phyloP scores from a whole-genome alignment of 192 early-diverging fungal genomes.

The Coemansia sp. region DNA sequence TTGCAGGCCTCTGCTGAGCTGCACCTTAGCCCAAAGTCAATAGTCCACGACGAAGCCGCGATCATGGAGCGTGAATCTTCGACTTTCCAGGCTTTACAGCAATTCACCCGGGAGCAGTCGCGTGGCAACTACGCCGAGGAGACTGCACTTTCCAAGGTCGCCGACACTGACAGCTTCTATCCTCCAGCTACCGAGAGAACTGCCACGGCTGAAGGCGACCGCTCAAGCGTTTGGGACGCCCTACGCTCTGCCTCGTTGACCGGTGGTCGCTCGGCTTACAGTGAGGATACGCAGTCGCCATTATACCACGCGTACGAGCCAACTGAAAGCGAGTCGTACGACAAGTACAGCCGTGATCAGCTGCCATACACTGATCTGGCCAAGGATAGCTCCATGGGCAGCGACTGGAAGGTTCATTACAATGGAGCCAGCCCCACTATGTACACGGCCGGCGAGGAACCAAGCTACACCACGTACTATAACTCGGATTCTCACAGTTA shows the following conservation, averaged over 20 bases:
- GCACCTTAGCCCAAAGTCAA: slow-evolving; percentile 20
- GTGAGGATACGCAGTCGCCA: slow-evolving; percentile 15
- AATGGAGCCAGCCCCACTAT: slow-evolving; percentile 29
- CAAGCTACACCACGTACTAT: slow-evolving; percentile 13
- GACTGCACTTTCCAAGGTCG: slow-evolving; percentile 2
- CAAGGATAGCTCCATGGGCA: slow-evolving; percentile 13
- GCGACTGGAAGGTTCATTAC: slow-evolving; percentile 33
- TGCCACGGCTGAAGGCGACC: neutral
- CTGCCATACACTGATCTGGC: slow-evolving; percentile 10
- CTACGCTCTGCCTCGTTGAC: slow-evolving; percentile 16
- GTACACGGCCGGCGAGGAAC: slow-evolving; percentile 24
- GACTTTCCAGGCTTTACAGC: slow-evolving; percentile 7
- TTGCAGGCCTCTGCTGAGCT: slow-evolving; percentile 43
- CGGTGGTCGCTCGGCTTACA: slow-evolving; percentile 9
- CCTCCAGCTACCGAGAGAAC: neutral
- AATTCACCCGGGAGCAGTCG: slow-evolving; percentile 13
- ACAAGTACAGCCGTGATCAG: slow-evolving; percentile 3
- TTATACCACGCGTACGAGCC: slow-evolving; percentile 28
- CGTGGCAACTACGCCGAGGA: slow-evolving; percentile 21
- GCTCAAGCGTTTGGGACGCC: slow-evolving; percentile 19
- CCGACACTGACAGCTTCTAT: slow-evolving; percentile 11
- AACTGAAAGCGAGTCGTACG: neutral
- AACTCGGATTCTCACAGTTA: slow-evolving; percentile 14
- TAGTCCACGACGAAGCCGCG: slow-evolving; percentile 40
- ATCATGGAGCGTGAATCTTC: slow-evolving; percentile 7